Percentiles rank a stretch among this genome's conserved stretches.
These are phyloP conservation scores for Russula emetica DNA, from an alignment of 768 basidiomycete genomes.

Conservation along the genomic window DNA sequence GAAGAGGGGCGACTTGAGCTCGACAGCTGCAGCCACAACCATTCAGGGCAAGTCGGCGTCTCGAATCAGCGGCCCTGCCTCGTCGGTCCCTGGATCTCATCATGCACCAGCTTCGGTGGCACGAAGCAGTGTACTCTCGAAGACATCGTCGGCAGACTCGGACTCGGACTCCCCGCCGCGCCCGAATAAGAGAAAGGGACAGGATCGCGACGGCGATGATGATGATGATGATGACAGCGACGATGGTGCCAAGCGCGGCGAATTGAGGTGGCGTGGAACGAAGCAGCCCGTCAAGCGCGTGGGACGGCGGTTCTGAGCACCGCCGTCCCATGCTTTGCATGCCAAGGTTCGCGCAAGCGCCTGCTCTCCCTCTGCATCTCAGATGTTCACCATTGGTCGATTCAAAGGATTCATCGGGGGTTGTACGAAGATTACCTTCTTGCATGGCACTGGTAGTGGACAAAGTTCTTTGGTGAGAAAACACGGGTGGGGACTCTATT, in stretches of 20 bases:
- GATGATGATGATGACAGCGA: slow-evolving; percentile 49
- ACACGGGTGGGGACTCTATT: slow-evolving; percentile 2
- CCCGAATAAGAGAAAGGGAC: slow-evolving; percentile 37
- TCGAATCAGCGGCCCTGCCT: neutral
- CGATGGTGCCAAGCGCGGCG: slow-evolving; percentile 43
- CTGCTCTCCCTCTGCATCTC: neutral
- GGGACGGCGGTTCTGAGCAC: slow-evolving; percentile 61
- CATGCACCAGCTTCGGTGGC: slow-evolving; percentile 6
- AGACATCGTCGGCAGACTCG: slow-evolving; percentile 35
- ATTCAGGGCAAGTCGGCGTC: slow-evolving; percentile 9
- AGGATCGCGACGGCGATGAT: slow-evolving; percentile 32
- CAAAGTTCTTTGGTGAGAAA: slow-evolving; percentile 7
- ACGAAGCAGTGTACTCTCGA: slow-evolving; percentile 9
- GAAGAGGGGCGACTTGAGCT: neutral
- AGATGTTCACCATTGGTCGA: neutral
- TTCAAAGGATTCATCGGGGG: slow-evolving; percentile 1
- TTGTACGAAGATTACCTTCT: slow-evolving; percentile 7
- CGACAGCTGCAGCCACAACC: slow-evolving; percentile 3
- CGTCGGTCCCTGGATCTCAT: slow-evolving; percentile 11
- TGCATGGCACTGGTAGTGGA: neutral
- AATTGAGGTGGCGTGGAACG: slow-evolving; percentile 47
- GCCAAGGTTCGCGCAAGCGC: neutral
- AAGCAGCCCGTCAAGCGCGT: slow-evolving; percentile 75
- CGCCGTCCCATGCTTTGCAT: slow-evolving; percentile 2
- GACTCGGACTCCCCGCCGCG: slow-evolving; percentile 52